Base-by-base conservation (phyloP, 768 basidiomycete species). In the Cytidiella melzeri region DNA sequence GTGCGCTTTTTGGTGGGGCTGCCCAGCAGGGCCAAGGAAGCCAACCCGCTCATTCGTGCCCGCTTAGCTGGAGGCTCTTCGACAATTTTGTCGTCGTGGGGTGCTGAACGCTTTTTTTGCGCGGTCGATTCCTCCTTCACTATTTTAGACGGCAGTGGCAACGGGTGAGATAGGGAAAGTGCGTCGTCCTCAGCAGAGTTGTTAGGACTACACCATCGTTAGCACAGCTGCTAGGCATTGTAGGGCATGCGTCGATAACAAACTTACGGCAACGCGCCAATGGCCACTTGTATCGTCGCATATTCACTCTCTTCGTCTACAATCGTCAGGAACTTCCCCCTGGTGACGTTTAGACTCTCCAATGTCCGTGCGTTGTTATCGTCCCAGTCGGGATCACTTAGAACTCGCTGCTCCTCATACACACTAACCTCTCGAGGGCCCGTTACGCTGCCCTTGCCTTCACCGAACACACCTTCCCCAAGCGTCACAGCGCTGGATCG, bases 381-480 rank as follows among this genome's bases (percentile, higher is more conserved):
- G 41, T 91, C 86, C 76, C 87, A 95, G 61, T 98, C 95, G 5
- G 92, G 91, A 60, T 98, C 96, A 55, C 82, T 86, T 48, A 99
- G 68, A 40, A 99, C 67, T 39, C 93, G 75, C 57, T 86, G 84
- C 41, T 88, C 92, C 65, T 97, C 91, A 58, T 84, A 90, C 28
- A 94, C 85, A 56, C 81, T 86, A 10, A 93, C 81, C 40, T 88
- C 83, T n/a, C 72, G 61, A 41, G 63, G 60, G 3, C 68, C 69
- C 62, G 72, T 59, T 60, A 71, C 67, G 9, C 59, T 57, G 0
- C 38, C 50, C 21, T 57, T 64, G 9, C 74, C 77, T 6, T 73
- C 73, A 7, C 83, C 79, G 26, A 93, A 68, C 4, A 92, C 67
- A 1, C 81, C 80, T 30, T 74, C 68, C 0, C 85, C 76, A 0